A percentile compares a stretch with the other conserved stretches of the same genome.
Conservation (phyloP, 805 yeast genomes). For the Debaryomyces tyrocola region DNA sequence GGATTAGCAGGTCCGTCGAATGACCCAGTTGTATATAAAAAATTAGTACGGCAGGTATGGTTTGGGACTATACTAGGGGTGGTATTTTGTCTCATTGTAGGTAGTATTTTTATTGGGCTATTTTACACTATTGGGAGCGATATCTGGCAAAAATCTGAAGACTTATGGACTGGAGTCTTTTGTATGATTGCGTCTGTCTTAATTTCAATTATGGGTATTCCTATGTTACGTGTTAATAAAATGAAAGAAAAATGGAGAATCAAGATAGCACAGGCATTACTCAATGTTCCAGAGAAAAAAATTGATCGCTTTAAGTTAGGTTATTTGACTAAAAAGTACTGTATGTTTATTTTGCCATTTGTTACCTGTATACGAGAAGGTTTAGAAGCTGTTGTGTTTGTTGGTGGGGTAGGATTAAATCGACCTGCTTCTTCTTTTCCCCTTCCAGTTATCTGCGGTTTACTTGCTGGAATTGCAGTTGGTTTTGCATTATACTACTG, state of each 20-base stretch:
- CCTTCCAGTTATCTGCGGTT: slow-evolving; percentile 83
- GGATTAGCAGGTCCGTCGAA: slow-evolving; percentile 58
- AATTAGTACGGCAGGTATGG: slow-evolving; percentile 76
- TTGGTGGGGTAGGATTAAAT: slow-evolving; percentile 87
- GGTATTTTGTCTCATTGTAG: slow-evolving; percentile 72
- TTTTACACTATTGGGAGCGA: slow-evolving; percentile 77
- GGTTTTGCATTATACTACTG: slow-evolving; percentile 74
- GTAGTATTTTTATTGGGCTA: slow-evolving; percentile 93
- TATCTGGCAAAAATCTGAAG: slow-evolving; percentile 84
- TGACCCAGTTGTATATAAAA: slow-evolving; percentile 53
- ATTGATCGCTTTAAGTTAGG: slow-evolving; percentile 43
- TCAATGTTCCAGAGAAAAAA: slow-evolving; percentile 52
- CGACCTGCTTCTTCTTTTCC: slow-evolving; percentile 64
- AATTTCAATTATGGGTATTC: slow-evolving; percentile 89
- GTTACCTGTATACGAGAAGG: slow-evolving; percentile 92
- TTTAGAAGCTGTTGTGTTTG: slow-evolving; percentile 91
- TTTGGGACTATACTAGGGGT: slow-evolving; percentile 70
- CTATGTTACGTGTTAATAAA: slow-evolving; percentile 89
- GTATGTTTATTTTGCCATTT: slow-evolving; percentile 86
- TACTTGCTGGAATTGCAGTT: slow-evolving; percentile 67
- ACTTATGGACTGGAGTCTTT: slow-evolving; percentile 92
- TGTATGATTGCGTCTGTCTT: slow-evolving; percentile 82
- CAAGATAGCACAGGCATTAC: slow-evolving; percentile 79
- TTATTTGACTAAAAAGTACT: slow-evolving; percentile 55
- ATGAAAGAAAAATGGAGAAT: slow-evolving; percentile 95